A percentile compares a stretch with the other conserved stretches of the same genome.
phyloP scores from a whole-genome alignment of 345 rosid species.

The Nasturtium officinale region DNA sequence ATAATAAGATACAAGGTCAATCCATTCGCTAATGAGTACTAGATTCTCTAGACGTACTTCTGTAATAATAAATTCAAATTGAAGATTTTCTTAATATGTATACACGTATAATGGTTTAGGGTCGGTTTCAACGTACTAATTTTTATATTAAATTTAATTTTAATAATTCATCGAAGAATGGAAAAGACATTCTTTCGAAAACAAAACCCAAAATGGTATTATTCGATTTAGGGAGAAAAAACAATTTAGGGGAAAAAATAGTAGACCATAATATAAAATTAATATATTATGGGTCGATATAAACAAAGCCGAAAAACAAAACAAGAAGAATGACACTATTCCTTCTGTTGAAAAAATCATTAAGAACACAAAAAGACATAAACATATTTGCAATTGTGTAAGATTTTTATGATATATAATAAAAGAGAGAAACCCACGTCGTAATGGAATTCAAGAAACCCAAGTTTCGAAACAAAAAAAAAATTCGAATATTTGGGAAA shows the following conservation, averaged over 20 bases:
- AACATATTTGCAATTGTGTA: background rate
- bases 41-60: constrained; percentile 35
- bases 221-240: background rate
- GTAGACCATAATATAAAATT: background rate
- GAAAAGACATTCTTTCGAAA: background rate
- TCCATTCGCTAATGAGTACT: constrained; percentile 33
- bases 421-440: background rate
- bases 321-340: background rate
- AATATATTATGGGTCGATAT: background rate
- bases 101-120: background rate
- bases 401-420: background rate
- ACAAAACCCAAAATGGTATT: background rate
- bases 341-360: background rate
- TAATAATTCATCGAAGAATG: constrained; percentile 1
- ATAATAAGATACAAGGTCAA: constrained; percentile 39
- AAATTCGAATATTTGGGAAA: constrained; percentile 23
- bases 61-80: constrained; percentile 9
- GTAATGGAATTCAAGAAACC: background rate
- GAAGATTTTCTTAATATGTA: background rate
- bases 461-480: constrained; percentile 3
- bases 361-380: background rate
- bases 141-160: background rate
- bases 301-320: background rate
- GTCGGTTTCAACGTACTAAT: constrained; percentile 5
- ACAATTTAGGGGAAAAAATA: background rate